Evolutionary conservation across 371 early-diverging fungal species (phyloP), one percentile per base, ranked within the genome.

Genomic region (Syncephalastrum sp.): DNA sequence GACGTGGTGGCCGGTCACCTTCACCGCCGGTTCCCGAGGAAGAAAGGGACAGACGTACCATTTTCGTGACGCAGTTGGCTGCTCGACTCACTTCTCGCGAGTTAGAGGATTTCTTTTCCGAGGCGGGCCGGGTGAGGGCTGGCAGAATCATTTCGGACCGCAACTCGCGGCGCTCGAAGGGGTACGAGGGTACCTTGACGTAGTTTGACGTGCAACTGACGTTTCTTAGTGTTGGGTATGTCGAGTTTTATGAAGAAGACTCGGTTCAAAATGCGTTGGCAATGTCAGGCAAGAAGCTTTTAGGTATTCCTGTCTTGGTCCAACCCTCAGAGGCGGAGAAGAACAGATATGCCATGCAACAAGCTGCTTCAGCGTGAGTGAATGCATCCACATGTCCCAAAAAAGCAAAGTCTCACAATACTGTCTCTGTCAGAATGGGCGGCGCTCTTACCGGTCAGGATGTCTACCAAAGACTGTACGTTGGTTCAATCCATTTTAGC

Each of bases 221-320:
- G 15, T 27, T 5, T 44, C 49, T 10, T 65, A 84, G 85, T 51
- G 84, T 82, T 68, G 85, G 85, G 79, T 98, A 97, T 69, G 94
- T 98, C 17, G 98, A 98, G 69, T 98, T 95, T 81, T 89, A 93
- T 71, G 90, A 92, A 19, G 87, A 88, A 54, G 85, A 81, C 15
- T 85, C 95, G 43, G 96, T 95, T 19, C 75, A 76, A 59, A 85
- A 84, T 62, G 98, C 98, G 13, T 75, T 96, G 23, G 82, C 74
- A 44, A 79, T 96, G 83, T 84, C 91, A 50, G 95, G 94, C 24
- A 83, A 91, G 70, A 91, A 90, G 80, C 87, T 98, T 66, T 77
- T 96, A 75, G 97, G 94, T 59, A 91, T 95, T 64, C 97, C 97
- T 2, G 92, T 96, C 47, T 87, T 94, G 57, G 94, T 97, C 38